Base-by-base conservation (phyloP, 345 rosid species). In the Ceriops decandra region DNA sequence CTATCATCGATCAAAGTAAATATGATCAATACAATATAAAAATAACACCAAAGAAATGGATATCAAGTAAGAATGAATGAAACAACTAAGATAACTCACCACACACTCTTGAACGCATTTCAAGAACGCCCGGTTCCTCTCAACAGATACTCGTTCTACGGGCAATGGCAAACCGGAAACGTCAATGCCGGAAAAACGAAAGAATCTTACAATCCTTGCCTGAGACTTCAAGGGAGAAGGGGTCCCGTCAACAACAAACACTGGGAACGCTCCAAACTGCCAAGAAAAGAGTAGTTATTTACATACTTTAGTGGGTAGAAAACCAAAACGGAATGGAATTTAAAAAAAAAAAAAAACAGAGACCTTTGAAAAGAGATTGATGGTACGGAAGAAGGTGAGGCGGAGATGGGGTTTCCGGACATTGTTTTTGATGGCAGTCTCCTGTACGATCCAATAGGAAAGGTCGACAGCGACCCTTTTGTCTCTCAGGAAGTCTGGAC, bases 181-280 rank as follows among this genome's bases (percentile, higher is more conserved):
- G 62, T 84, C 89, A 33, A 83, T 62, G 58, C 95, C 92, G 1
- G 89, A 85, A 54, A 72, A 84, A 22, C 89, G 84, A 71, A 76
- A 82, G 78, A 81, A 90, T 21, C 97, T 76, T 9, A 68, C 63
- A 60, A 95, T 83, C 72, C 97, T 87, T 0, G 92, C 87, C 62
- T 73, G 83, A 54, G 90, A 87, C 74, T 95, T 95, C 72, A 95
- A 74, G 1, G 93, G 87, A 8, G 97, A 91, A 2, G 98, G 96
- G 51, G 89, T 83, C 68, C 98, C 96, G 69, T 95, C 99, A 67
- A 82, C 85, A 62, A 95, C 88, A 79, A 95, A 95, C 17, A 90
- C 85, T 4, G 93, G 98, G 74, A 77, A 90, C 6, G 88, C 99
- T 71, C 99, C 98, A 82, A 87, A 87, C 99, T 91, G 82, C 79